A percentile compares a stretch with the other conserved stretches of the same genome.
Evolutionary conservation across 2,329 filamentous ascomycete genomes (phyloP).

Genomic region (Hysterium pulicare): DNA sequence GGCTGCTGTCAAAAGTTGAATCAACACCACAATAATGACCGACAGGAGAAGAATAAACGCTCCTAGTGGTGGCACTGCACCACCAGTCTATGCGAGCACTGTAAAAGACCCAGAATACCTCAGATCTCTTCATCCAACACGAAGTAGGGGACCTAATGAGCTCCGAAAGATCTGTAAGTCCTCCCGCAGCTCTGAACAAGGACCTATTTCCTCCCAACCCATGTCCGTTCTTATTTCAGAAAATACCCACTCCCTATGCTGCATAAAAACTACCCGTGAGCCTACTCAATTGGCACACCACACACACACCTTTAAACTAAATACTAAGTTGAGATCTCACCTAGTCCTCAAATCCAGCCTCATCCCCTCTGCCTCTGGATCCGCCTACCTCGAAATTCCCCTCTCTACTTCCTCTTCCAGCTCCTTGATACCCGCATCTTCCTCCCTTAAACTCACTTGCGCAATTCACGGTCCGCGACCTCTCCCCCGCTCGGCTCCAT

Average conservation of each 20-base stretch:
- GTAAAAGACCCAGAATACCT: constrained; percentile 46
- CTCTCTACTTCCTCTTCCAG: constrained; percentile 43
- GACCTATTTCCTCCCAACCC: not conserved
- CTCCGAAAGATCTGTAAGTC: constrained; percentile 82
- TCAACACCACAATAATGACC: too few relatives aligned
- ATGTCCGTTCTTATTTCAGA: not conserved
- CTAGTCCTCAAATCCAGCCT: constrained; percentile 89
- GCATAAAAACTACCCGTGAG: too few relatives aligned
- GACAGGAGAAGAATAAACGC: constrained; percentile 91
- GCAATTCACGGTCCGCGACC: constrained; percentile 92
- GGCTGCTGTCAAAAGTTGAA: too few relatives aligned
- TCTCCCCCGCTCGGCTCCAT: constrained; percentile 82
- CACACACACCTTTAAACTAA: constrained; percentile 3
- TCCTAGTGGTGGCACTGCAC: constrained; percentile 70
- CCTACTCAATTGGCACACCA: too few relatives aligned
- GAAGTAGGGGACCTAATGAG: constrained; percentile 63
- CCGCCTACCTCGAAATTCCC: constrained; percentile 71
- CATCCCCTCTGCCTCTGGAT: constrained; percentile 89
- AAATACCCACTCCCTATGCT: too few relatives aligned
- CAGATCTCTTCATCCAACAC: constrained; percentile 48
- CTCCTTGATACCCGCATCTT: constrained; percentile 52
- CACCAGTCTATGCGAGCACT: constrained; percentile 65
- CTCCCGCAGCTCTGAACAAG: not conserved
- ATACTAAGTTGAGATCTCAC: constrained; percentile 16
- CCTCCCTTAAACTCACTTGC: constrained; percentile 85